Conservation (phyloP, 495 filamentous ascomycete species). For the Margaritispora aquatica region DNA sequence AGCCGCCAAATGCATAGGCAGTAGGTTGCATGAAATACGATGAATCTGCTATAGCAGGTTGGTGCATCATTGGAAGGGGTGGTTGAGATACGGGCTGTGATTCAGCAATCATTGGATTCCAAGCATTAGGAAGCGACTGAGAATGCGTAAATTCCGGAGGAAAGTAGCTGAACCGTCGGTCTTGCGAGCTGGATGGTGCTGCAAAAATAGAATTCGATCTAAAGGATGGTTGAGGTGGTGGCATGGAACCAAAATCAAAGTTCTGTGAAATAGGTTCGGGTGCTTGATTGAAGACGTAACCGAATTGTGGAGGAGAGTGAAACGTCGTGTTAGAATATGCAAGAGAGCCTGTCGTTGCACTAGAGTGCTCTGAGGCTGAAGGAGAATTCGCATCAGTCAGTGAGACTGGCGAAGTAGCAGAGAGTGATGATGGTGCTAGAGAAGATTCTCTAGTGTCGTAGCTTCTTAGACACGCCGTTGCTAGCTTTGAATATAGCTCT, state of each 20-base stretch:
- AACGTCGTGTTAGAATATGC: constrained; percentile 28
- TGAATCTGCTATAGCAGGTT: constrained; percentile 18
- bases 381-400: constrained; percentile 39
- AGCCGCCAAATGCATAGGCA: constrained; percentile 10
- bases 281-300: constrained; percentile 41
- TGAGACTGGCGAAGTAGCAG: constrained; percentile 57
- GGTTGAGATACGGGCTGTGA: constrained; percentile 20
- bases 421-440: constrained; percentile 46
- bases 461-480: constrained; percentile 75
- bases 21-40: constrained; percentile 19
- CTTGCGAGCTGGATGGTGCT: constrained; percentile 35
- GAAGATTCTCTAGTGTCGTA: constrained; percentile 52
- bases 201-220: constrained; percentile 51
- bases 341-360: constrained; percentile 17
- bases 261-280: constrained; percentile 28
- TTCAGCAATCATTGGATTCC: constrained; percentile 20
- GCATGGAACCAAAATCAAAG: constrained; percentile 20
- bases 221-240: constrained; percentile 37
- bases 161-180: constrained; percentile 48
- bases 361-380: constrained; percentile 23
- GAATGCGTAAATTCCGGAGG: constrained; percentile 34
- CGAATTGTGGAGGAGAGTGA: constrained; percentile 39
- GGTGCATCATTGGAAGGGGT: background rate
- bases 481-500: constrained; percentile 70
- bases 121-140: constrained; percentile 15